Base-by-base conservation (phyloP, 257 asterid species). In the Cinchona pubescens region DNA sequence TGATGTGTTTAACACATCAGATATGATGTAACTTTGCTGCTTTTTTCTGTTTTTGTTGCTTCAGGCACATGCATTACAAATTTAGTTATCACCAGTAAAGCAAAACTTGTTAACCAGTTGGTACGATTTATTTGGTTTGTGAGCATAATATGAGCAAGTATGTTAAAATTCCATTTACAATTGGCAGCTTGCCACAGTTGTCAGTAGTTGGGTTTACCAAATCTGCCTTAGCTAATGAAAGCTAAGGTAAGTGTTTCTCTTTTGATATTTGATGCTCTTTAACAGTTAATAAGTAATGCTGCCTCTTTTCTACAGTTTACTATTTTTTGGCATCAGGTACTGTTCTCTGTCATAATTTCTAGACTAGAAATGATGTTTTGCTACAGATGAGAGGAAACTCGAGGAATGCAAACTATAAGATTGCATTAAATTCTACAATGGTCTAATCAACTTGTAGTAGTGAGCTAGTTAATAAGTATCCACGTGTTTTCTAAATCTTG, bases 161-260 rank as follows among this genome's bases (percentile, higher is more conserved):
- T 35, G 42, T 66, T 38, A 27, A 23, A 53, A 25, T 65, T 64
- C 46, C 58, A 38, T 30, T 32, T 11, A 42, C 72, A 11, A 27
- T 14, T 25, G 10, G 58, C 25, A 42, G 46, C 19, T 21, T 38
- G n/a, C n/a, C n/a, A n/a, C n/a, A n/a, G n/a, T n/a, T n/a, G 25
- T 58, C 60, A 30, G 56, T 25, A 8, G 53, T 65, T 18, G 34
- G 15, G 21, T 18, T 27, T 37, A 35, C 27, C 23, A 4, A 27
- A 25, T 69, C 42, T 53, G 67, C 58, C 62, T 53, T 69, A 29
- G 74, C 64, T 49, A 19, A 34, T 61, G 67, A 29, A 61, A 13
- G 63, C 32, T 56, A 6, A 56, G 38, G 34, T 23, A 13, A 56
- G 32, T 56, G 32, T 56, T n/a, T 56, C 15, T 23, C 3, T 56